Evolutionary conservation across 2,329 filamentous ascomycete species (phyloP).

Genomic region (Colletotrichum lindemuthianum): DNA sequence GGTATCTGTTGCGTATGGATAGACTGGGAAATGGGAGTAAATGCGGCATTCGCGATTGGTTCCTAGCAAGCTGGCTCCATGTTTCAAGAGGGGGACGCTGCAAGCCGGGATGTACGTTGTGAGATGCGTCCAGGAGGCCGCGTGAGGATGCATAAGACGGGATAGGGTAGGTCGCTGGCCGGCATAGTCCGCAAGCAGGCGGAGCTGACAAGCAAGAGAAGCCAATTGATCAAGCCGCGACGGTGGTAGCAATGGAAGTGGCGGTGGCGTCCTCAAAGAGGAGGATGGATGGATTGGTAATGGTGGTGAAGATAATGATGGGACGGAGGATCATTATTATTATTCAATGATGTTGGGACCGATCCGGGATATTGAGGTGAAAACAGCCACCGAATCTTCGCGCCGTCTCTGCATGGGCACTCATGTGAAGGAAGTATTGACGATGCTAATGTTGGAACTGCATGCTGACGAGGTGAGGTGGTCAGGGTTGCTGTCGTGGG

Average conservation of each 20-base stretch:
- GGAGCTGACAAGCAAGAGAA: background rate
- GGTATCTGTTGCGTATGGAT: too few relatives aligned
- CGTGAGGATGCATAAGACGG: conserved; percentile 24
- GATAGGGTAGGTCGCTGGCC: conserved; percentile 19
- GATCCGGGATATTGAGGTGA: conserved; percentile 17
- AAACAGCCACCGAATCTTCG: background rate
- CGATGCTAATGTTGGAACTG: conserved; percentile 4
- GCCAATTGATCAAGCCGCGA: background rate
- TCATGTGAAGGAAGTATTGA: background rate
- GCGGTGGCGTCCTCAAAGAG: background rate
- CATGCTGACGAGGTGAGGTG: conserved; percentile 7
- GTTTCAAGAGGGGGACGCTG: conserved; percentile 34
- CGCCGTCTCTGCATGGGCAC: background rate
- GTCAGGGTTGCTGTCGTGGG: conserved; percentile 19
- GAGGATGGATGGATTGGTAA: background rate
- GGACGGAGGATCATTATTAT: background rate
- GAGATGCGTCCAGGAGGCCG: conserved; percentile 27
- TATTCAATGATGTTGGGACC: conserved; percentile 4
- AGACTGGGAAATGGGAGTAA: too few relatives aligned
- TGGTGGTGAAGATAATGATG: background rate
- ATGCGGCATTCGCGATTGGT: conserved; percentile 32
- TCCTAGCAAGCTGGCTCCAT: conserved; percentile 22
- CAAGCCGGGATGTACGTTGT: conserved; percentile 22
- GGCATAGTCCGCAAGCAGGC: conserved; percentile 19
- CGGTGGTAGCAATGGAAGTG: background rate